These are phyloP conservation scores for Hanseniaspora lachancei DNA, from an alignment of 805 yeast genomes.

Conservation along the genomic window DNA sequence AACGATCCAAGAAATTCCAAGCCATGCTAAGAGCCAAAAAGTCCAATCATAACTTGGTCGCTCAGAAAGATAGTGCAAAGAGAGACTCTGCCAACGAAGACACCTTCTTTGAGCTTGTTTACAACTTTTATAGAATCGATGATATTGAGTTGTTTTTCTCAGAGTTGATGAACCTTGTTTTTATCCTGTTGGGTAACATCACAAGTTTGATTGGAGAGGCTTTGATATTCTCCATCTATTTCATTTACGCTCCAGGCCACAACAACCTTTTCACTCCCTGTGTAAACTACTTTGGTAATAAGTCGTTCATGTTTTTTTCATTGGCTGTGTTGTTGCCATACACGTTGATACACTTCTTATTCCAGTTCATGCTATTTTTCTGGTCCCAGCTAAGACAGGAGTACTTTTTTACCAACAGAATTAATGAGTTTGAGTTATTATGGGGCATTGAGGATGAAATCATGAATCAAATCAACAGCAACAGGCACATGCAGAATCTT, in stretches of 20 bases:
- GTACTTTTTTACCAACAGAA: slow-evolving; percentile 12
- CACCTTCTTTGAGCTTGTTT: background rate
- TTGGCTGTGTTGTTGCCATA: slow-evolving; percentile 26
- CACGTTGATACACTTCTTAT: slow-evolving; percentile 17
- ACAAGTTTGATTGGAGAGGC: slow-evolving; percentile 25
- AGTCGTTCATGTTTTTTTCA: slow-evolving; percentile 23
- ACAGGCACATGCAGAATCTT: slow-evolving; percentile 15
- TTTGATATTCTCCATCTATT: slow-evolving; percentile 29
- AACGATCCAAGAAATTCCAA: background rate
- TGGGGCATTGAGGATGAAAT: slow-evolving; percentile 12
- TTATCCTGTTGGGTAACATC: slow-evolving; percentile 18
- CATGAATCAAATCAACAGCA: slow-evolving; percentile 11
- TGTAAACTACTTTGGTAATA: slow-evolving; percentile 27
- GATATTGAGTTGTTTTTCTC: slow-evolving; percentile 13
- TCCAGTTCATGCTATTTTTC: slow-evolving; percentile 18
- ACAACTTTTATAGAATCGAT: slow-evolving; percentile 12
- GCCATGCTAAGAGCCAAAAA: background rate
- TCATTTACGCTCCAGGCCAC: slow-evolving; percentile 31
- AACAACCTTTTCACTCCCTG: slow-evolving; percentile 23
- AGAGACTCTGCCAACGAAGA: background rate
- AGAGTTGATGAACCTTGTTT: slow-evolving; percentile 13
- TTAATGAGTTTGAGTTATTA: slow-evolving; percentile 18
- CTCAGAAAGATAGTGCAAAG: background rate
- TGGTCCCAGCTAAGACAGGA: slow-evolving; percentile 17
- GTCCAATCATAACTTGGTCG: background rate